These are phyloP conservation scores for Coniferiporia weirii DNA, from an alignment of 1,284 basidiomycete genomes.

Conservation along the genomic window DNA sequence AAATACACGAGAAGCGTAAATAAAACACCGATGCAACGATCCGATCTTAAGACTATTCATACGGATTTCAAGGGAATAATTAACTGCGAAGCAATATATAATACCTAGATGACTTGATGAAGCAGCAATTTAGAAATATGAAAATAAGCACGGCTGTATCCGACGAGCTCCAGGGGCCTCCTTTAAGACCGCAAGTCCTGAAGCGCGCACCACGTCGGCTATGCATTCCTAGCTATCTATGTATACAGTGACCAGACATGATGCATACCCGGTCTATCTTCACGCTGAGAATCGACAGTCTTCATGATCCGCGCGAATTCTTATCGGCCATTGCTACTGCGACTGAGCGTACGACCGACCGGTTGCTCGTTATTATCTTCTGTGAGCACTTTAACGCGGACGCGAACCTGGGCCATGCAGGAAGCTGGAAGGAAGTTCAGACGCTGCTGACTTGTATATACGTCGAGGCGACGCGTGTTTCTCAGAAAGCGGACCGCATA, in stretches of 20 bases:
- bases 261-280: constrained; percentile 12
- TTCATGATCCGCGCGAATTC: constrained; percentile 4
- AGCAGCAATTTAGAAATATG: too few relatives aligned
- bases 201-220: background rate
- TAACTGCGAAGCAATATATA: too few relatives aligned
- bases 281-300: constrained; percentile 5
- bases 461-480: constrained; percentile 64
- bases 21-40: too few relatives aligned
- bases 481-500: constrained; percentile 59
- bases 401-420: constrained; percentile 40
- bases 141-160: too few relatives aligned
- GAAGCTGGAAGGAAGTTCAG: constrained; percentile 56
- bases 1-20: too few relatives aligned
- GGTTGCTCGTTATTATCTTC: constrained; percentile 59
- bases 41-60: too few relatives aligned
- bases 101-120: too few relatives aligned
- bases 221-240: background rate
- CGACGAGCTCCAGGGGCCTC: too few relatives aligned
- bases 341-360: constrained; percentile 23
- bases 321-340: constrained; percentile 8
- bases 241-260: background rate
- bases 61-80: too few relatives aligned
- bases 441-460: constrained; percentile 67
- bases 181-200: background rate
- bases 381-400: constrained; percentile 47